Percentiles rank a stretch among this genome's conserved stretches.
Evolutionary conservation across 2,329 filamentous ascomycete species (phyloP).

Genomic region (Catunica adiposa): DNA sequence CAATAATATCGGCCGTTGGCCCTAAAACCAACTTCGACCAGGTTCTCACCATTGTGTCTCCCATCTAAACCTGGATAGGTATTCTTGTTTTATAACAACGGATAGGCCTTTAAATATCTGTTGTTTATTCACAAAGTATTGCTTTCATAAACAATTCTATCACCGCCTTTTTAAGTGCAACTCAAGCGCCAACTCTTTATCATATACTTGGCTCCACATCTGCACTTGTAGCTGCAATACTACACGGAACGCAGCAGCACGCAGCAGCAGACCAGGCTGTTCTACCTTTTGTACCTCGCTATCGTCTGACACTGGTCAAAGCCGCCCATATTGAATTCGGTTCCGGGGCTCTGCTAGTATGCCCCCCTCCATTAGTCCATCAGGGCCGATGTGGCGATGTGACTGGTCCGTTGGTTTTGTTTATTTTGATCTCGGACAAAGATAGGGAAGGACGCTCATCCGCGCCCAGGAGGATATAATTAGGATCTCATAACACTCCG

Average conservation of each 20-base stretch:
- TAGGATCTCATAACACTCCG: no score
- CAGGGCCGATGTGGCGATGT: not conserved
- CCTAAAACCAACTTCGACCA: no score
- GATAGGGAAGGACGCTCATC: no score
- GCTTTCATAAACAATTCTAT: not conserved
- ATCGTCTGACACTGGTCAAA: not conserved
- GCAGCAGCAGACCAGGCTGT: not conserved
- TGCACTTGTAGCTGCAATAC: not conserved
- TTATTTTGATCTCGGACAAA: not conserved
- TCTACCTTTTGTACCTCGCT: not conserved
- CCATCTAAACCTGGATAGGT: no score
- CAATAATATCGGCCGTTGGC: no score
- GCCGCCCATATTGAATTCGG: not conserved
- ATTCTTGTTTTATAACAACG: no score
- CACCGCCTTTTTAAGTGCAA: not conserved
- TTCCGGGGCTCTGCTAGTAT: not conserved
- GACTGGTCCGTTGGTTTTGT: not conserved
- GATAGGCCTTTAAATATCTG: not conserved
- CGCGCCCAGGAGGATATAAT: no score
- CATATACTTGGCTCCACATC: not conserved
- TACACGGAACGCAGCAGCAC: not conserved
- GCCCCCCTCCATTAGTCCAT: not conserved
- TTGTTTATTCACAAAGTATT: not conserved
- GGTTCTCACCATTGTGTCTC: no score
- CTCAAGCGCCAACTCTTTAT: not conserved